Percentiles rank a stretch among this genome's conserved stretches.
Evolutionary conservation across 2,329 filamentous ascomycete genomes (phyloP).

Genomic region (Aspergillus fumigatiaffinis): DNA sequence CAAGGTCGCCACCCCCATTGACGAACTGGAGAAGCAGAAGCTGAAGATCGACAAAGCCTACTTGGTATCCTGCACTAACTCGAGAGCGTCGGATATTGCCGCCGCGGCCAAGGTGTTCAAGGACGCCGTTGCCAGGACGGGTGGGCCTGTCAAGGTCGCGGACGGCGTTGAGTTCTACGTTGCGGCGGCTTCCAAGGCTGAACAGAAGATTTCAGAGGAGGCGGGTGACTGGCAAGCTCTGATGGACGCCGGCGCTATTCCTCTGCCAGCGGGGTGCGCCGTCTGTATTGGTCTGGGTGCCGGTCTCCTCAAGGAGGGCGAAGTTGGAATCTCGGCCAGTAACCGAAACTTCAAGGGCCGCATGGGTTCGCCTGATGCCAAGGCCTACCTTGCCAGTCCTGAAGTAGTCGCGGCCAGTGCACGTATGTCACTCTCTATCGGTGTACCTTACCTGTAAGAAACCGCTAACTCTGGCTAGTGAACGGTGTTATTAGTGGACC

Average conservation of each 20-base stretch:
- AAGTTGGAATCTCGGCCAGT: constrained; percentile 76
- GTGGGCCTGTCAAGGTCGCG: constrained; percentile 64
- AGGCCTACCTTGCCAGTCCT: constrained; percentile 82
- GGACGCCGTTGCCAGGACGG: constrained; percentile 61
- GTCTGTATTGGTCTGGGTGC: constrained; percentile 82
- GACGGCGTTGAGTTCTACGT: constrained; percentile 81
- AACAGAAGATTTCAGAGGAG: constrained; percentile 74
- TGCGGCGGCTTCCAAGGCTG: constrained; percentile 73
- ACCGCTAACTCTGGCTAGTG: constrained; percentile 34
- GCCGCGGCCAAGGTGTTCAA: constrained; percentile 82
- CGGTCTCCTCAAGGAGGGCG: constrained; percentile 77
- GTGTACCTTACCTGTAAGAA: neutral
- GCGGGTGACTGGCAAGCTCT: constrained; percentile 81
- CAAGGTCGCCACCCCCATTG: constrained; percentile 76
- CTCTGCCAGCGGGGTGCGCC: constrained; percentile 70
- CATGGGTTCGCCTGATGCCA: constrained; percentile 75
- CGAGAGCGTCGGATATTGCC: constrained; percentile 72
- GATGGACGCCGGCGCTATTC: constrained; percentile 71
- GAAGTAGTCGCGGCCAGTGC: constrained; percentile 92
- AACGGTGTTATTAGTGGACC: constrained; percentile 56
- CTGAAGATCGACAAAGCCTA: constrained; percentile 83
- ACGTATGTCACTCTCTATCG: constrained; percentile 7
- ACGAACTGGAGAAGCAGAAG: constrained; percentile 65
- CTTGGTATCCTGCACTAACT: constrained; percentile 87
- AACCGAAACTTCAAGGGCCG: constrained; percentile 92